phyloP scores from a whole-genome alignment of 345 rosid species.

The Anastatica hierochuntica region DNA sequence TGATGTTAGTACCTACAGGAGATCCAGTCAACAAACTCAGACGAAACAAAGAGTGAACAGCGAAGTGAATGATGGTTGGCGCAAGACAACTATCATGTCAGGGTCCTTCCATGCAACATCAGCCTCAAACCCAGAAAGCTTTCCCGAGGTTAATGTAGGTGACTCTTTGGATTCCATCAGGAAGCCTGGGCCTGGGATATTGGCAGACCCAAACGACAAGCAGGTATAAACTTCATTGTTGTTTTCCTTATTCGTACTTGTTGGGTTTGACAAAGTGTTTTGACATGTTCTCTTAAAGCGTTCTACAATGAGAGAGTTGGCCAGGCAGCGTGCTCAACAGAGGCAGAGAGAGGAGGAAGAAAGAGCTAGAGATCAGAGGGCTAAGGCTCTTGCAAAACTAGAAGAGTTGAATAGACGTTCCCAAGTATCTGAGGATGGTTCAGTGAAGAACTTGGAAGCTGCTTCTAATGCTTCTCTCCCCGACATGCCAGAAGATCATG shows the following conservation, averaged over 20 bases:
- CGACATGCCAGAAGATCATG: slow-evolving; percentile 35
- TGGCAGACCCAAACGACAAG: slow-evolving; percentile 40
- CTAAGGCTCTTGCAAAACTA: slow-evolving; percentile 74
- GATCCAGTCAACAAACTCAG: slow-evolving; percentile 43
- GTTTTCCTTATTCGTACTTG: background rate
- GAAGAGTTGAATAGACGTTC: slow-evolving; percentile 79
- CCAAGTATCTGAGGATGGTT: slow-evolving; percentile 29
- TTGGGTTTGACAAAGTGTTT: slow-evolving; percentile 1
- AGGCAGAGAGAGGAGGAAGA: slow-evolving; percentile 87
- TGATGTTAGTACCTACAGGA: slow-evolving; percentile 49
- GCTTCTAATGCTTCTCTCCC: slow-evolving; percentile 20
- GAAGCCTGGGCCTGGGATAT: slow-evolving; percentile 29
- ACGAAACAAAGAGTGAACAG: slow-evolving; percentile 41
- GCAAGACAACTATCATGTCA: slow-evolving; percentile 32
- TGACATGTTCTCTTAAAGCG: slow-evolving; percentile 36
- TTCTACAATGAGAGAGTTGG: slow-evolving; percentile 40
- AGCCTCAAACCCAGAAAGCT: slow-evolving; percentile 30
- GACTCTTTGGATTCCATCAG: slow-evolving; percentile 27
- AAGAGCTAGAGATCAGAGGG: slow-evolving; percentile 74
- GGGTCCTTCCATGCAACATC: slow-evolving; percentile 26
- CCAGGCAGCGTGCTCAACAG: slow-evolving; percentile 59
- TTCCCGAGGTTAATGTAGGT: slow-evolving; percentile 28
- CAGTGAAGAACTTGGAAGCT: slow-evolving; percentile 25
- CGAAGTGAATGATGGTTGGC: slow-evolving; percentile 53
- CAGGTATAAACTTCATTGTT: slow-evolving; percentile 35